phyloP scores from a whole-genome alignment of 305 asterid species.

The Lippia alba region DNA sequence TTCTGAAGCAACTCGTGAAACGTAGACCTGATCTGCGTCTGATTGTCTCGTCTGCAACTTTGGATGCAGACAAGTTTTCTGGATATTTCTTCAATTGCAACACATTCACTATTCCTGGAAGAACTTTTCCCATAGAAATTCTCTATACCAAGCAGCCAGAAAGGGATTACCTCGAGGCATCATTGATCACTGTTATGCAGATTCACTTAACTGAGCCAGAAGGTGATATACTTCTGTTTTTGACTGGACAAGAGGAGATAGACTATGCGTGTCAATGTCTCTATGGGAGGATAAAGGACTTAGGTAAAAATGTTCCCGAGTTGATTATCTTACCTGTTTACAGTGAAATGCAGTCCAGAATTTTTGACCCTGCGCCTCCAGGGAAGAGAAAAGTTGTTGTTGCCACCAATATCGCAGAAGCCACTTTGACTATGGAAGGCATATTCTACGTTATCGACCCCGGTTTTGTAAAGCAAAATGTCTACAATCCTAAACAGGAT shows the following conservation, averaged over 20 bases:
- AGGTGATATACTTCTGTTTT: slow-evolving; percentile 87
- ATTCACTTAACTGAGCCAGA: slow-evolving; percentile 88
- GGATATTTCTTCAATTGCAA: slow-evolving; percentile 89
- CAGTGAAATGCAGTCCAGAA: slow-evolving; percentile 91
- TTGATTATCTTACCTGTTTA: slow-evolving; percentile 85
- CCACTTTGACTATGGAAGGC: slow-evolving; percentile 62
- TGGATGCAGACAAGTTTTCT: slow-evolving; percentile 93
- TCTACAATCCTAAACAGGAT: slow-evolving; percentile 86
- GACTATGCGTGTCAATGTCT: slow-evolving; percentile 88
- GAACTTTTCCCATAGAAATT: slow-evolving; percentile 85
- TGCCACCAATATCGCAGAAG: slow-evolving; percentile 91
- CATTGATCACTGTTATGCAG: slow-evolving; percentile 83
- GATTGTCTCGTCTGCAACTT: slow-evolving; percentile 89
- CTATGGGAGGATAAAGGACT: slow-evolving; percentile 78
- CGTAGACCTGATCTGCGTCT: slow-evolving; percentile 90
- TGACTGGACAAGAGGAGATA: slow-evolving; percentile 94
- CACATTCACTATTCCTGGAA: slow-evolving; percentile 88
- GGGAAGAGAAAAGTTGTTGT: slow-evolving; percentile 87
- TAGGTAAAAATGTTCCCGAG: slow-evolving; percentile 83
- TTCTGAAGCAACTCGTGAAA: slow-evolving; percentile 70
- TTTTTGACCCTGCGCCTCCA: slow-evolving; percentile 89
- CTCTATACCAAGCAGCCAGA: slow-evolving; percentile 88
- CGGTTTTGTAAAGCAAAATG: slow-evolving; percentile 89
- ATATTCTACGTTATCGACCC: slow-evolving; percentile 87
- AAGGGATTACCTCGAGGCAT: slow-evolving; percentile 84